phyloP scores from a whole-genome alignment of 495 filamentous ascomycete species.

The Gamarada debralockiae region DNA sequence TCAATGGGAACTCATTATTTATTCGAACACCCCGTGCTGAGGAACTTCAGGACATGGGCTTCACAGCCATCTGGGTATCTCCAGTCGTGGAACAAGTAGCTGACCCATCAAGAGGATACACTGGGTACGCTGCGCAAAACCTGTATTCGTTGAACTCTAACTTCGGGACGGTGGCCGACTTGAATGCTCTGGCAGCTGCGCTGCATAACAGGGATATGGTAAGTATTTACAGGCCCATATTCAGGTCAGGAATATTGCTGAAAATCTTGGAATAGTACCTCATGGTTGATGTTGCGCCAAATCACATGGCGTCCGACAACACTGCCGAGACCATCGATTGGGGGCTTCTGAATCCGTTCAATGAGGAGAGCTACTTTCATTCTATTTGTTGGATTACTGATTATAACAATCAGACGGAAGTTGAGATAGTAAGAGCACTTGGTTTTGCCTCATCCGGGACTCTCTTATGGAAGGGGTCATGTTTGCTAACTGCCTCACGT shows the following conservation, averaged over 20 bases:
- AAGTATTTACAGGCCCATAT: conserved; percentile 4
- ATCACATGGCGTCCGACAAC: conserved; percentile 7
- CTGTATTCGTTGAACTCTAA: conserved; percentile 58
- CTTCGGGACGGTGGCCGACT: conserved; percentile 62
- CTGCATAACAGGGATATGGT: conserved; percentile 59
- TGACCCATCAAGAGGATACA: conserved; percentile 43
- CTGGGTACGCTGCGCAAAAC: conserved; percentile 72
- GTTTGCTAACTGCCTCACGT: too few relatives aligned
- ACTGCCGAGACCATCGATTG: background rate
- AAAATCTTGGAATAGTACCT: conserved; percentile 1
- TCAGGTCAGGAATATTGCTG: background rate
- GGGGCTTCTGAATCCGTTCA: conserved; percentile 5
- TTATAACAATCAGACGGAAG: conserved; percentile 44
- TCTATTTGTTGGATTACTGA: conserved; percentile 55
- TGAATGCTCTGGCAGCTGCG: conserved; percentile 52
- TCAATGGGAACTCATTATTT: background rate
- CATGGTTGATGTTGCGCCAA: conserved; percentile 14
- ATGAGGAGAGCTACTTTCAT: conserved; percentile 55
- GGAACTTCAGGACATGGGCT: conserved; percentile 54
- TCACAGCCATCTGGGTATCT: conserved; percentile 78
- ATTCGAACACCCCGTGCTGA: background rate
- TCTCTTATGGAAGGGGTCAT: too few relatives aligned
- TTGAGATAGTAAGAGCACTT: too few relatives aligned
- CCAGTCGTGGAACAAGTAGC: conserved; percentile 60
- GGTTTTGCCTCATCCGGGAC: too few relatives aligned